These are phyloP conservation scores for Chrysanthemum makinoi DNA, from an alignment of 129 eudicot genomes.

Conservation along the genomic window DNA sequence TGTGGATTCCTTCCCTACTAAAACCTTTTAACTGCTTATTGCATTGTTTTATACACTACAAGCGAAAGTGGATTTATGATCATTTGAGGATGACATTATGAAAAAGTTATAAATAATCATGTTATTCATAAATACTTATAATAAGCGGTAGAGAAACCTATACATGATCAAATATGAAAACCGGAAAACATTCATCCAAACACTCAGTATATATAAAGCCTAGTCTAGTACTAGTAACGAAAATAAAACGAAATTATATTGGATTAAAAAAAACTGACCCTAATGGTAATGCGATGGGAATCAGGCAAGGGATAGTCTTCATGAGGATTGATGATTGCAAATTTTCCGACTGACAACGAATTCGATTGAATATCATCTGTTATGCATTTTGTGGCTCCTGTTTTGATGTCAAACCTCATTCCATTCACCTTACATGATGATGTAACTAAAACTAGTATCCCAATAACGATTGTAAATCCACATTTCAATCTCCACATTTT, in stretches of 20 bases:
- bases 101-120: too few relatives aligned
- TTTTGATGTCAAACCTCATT: constrained; percentile 56
- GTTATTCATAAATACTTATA: too few relatives aligned
- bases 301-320: constrained; percentile 53
- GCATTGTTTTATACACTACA: too few relatives aligned
- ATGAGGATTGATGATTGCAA: constrained; percentile 44
- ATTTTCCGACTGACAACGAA: constrained; percentile 62
- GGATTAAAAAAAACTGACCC: constrained; percentile 36
- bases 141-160: too few relatives aligned
- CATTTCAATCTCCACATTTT: constrained; percentile 27
- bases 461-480: background rate
- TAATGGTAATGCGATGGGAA: constrained; percentile 50
- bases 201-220: background rate
- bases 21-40: too few relatives aligned
- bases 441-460: constrained; percentile 17
- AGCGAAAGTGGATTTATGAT: too few relatives aligned
- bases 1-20: too few relatives aligned
- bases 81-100: too few relatives aligned
- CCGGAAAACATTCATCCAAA: background rate
- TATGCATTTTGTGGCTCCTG: constrained; percentile 72
- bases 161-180: too few relatives aligned
- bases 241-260: background rate
- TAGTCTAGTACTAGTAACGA: background rate
- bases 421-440: constrained; percentile 29
- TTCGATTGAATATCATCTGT: constrained; percentile 54